Evolutionary conservation across 176 grass and related monocot species (phyloP), one percentile per base, ranked within the genome.

Genomic region (Eleusine indica): DNA sequence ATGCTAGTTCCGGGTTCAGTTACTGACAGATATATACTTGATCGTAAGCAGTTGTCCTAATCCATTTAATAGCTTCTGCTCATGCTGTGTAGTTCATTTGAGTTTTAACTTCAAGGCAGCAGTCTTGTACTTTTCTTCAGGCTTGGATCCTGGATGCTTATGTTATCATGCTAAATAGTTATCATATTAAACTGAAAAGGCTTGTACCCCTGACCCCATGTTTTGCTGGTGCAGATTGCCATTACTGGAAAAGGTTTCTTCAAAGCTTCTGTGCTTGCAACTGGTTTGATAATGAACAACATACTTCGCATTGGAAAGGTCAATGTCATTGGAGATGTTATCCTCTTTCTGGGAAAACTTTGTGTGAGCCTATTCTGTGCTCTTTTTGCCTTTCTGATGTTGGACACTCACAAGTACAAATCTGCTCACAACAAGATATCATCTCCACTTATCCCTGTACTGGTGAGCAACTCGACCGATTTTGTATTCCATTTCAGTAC

Each of bases 241-340:
- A 99, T 99, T 18, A 99, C 96, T 0, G 96, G 96, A 56, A 96
- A 96, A 75, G 88, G 93, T 56, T 99, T 99, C 89, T 92, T 70
- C 87, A 96, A 88, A 90, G 89, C 96, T 78, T 99, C 96, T 54
- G 87, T 85, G 63, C 83, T 96, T 5, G 93, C 93, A 30, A 99
- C 96, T 1, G 96, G 93, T 82, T 91, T 99, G 7, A 99, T 99
- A 83, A 92, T 99, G 96, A 99, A 99, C 18, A 99, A 99, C 73
- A 96, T 96, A 78, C 86, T 99, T 88, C 89, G 93, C n/a, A 94
- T 99, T 8, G 96, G 96, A 53, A 99, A 99, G 69, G 96, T 99
- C 0, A 99, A 99, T 25, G 93, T 96, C 19, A 99, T 99, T 49
- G 96, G 96, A 13, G 96, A 99, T 76, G 93, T 99, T 46, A 99